phyloP scores from a whole-genome alignment of 1,284 basidiomycete genomes.

The Puccinia coronata region DNA sequence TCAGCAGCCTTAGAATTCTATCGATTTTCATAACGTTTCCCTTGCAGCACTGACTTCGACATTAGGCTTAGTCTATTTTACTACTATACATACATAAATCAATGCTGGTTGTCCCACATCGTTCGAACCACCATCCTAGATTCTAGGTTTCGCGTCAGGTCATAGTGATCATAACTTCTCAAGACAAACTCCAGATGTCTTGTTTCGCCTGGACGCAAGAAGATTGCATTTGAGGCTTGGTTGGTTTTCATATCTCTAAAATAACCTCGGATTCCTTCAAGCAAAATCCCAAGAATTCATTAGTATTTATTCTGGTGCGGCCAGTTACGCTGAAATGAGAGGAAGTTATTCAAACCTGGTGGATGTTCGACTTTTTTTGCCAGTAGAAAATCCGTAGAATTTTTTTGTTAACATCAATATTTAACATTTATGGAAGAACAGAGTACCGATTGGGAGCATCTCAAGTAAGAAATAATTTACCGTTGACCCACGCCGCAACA shows the following conservation, averaged over 20 bases:
- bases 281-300: background rate
- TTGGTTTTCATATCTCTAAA: slow-evolving; percentile 39
- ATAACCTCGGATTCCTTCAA: slow-evolving; percentile 42
- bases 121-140: slow-evolving; percentile 11
- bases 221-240: slow-evolving; percentile 30
- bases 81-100: background rate
- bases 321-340: too few relatives aligned
- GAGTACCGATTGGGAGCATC: too few relatives aligned
- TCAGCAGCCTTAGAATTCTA: too few relatives aligned
- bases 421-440: background rate
- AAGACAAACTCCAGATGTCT: slow-evolving; percentile 30
- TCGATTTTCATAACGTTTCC: too few relatives aligned
- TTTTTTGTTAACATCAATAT: too few relatives aligned
- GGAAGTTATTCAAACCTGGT: too few relatives aligned
- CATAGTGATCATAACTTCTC: background rate
- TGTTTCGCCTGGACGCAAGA: slow-evolving; percentile 28
- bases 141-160: background rate
- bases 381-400: too few relatives aligned
- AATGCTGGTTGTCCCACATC: slow-evolving; percentile 41
- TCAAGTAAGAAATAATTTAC: background rate
- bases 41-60: too few relatives aligned
- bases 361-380: slow-evolving; percentile 48
- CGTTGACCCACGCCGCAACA: slow-evolving; percentile 63
- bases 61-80: too few relatives aligned
- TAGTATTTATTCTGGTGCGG: too few relatives aligned